Base-by-base conservation (phyloP, 768 basidiomycete genomes). In the Rhodocollybia butyracea region DNA sequence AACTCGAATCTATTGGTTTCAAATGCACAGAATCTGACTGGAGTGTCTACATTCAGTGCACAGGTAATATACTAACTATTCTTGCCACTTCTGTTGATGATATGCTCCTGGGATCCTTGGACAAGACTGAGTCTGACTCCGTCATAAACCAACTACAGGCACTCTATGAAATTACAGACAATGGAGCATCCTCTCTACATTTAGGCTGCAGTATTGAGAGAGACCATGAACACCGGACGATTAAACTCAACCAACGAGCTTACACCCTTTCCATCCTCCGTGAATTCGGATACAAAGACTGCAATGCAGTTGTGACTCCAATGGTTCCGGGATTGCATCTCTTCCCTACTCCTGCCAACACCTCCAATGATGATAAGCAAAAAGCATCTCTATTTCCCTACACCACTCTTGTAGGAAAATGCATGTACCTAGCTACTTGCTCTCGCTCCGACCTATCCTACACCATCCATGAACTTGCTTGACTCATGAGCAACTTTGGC, bases 181-280 rank as follows among this genome's bases (percentile, higher is more conserved):
- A 36, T 17, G 34, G 34, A 36, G 8, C 34, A 8, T 17, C 34
- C 17, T 8, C 34, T 36, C 17, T 36, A 8, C 34, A 36, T 17
- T 17, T 36, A 17, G 34, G 34, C 8, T 36, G 34, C 34, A 36
- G 34, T 36, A 36, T 36, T 17, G 34, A 36, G 17, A 8, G 34
- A 8, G 34, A 36, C 17, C 8, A 17, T 8, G 10, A 8, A 17
- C 8, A 36, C 17, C 34, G 34, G 8, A 57, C 51, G 0, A 36
- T 60, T 22, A 17, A 19, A 6, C 56, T 60, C 12, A 22, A 54
- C 21, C 59, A 57, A 27, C 57, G 51, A 19, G 34, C 57, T 0
- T 60, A 57, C 15, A 57, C 52, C 0, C 57, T 61, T 15, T 55
- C 51, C 1, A 57, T 68, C 3, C 42, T 66, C 2, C 6, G 48